phyloP scores from a whole-genome alignment of 176 grass and related monocot genomes.

The Thalia dealbata region DNA sequence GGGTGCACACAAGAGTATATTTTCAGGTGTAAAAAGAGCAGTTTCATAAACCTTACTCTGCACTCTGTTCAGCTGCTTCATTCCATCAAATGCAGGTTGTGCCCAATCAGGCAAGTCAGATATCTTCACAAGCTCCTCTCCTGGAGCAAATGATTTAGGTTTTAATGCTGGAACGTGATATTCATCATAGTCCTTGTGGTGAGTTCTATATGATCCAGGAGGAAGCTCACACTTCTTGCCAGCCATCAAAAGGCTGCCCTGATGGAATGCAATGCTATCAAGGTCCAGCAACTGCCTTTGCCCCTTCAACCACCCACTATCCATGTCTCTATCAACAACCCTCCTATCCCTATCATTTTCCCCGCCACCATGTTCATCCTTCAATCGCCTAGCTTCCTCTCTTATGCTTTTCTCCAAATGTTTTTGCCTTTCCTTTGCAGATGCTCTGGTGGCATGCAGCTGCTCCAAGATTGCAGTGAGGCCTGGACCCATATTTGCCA shows the following conservation, averaged over 20 bases:
- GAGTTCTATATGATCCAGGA: constrained; percentile 49
- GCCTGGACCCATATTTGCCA: constrained; percentile 38
- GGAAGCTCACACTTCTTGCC: constrained; percentile 85
- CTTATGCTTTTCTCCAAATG: constrained; percentile 89
- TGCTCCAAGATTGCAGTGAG: constrained; percentile 66
- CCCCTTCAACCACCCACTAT: constrained; percentile 84
- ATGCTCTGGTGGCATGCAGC: constrained; percentile 87
- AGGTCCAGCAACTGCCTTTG: constrained; percentile 81
- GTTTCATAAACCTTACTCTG: constrained; percentile 91
- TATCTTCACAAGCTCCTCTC: constrained; percentile 87
- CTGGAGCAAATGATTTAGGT: constrained; percentile 42
- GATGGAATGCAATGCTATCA: constrained; percentile 71
- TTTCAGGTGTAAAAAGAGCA: constrained; percentile 67
- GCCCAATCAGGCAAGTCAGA: constrained; percentile 61
- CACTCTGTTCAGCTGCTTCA: constrained; percentile 84
- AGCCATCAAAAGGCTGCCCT: constrained; percentile 87
- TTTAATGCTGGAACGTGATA: constrained; percentile 72
- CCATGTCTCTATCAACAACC: constrained; percentile 47
- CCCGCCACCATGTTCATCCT: constrained; percentile 32
- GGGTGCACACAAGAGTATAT: constrained; percentile 79
- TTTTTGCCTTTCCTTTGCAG: constrained; percentile 84
- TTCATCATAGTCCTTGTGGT: constrained; percentile 86
- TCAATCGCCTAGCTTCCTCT: constrained; percentile 85
- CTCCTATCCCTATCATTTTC: constrained; percentile 40
- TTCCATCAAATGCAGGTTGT: constrained; percentile 63